Base-by-base conservation (phyloP, 176 grass and related monocot genomes). In the Rhipidocladum racemiflorum region DNA sequence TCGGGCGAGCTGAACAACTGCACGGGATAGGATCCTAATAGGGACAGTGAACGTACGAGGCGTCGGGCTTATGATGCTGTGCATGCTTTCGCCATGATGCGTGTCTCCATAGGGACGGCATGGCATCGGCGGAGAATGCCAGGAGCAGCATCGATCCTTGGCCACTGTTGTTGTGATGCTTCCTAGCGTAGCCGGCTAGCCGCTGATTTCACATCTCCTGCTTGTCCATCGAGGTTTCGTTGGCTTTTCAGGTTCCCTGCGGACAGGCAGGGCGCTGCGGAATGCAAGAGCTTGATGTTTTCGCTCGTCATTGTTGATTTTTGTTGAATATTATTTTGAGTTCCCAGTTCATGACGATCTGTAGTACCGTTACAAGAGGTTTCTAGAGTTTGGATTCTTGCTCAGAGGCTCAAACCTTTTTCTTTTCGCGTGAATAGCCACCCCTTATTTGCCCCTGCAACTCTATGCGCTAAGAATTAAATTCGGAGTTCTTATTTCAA, bases 11-110 rank as follows among this genome's bases (percentile, higher is more conserved):
- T 85, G 42, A 75, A 27, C 55, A 69, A 21, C 69, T 7, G 51
- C 27, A 61, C 24, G 50, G 53, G 56, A 72, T 23, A 59, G 64
- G 44, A 57, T 55, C 9, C 53, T 65, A 49, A 2, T 61, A 81
- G 7, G 74, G 51, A 59, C 62, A 53, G 16, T 73, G 68, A 65
- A 73, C 56, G 32, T 72, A 14, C 25, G 61, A 46, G 51, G 17
- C 25, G 9, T 73, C 27, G 30, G 24, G 17, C 28, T 73, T 48
- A 44, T 2, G 14, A 54, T 81, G 42, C 10, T 29, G 4, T 55
- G 53, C 76, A 81, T 89, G 77, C 36, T 76, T 76, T 51, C 68
- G 23, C 59, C 86, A 56, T 45, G 17, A 30, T 21, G 65, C 46
- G 20, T 65, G 40, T 54, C 65, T 9, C 79, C 82, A 61, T 61